Conservation (phyloP, 2,329 filamentous ascomycete species). For the Coniella vitis region DNA sequence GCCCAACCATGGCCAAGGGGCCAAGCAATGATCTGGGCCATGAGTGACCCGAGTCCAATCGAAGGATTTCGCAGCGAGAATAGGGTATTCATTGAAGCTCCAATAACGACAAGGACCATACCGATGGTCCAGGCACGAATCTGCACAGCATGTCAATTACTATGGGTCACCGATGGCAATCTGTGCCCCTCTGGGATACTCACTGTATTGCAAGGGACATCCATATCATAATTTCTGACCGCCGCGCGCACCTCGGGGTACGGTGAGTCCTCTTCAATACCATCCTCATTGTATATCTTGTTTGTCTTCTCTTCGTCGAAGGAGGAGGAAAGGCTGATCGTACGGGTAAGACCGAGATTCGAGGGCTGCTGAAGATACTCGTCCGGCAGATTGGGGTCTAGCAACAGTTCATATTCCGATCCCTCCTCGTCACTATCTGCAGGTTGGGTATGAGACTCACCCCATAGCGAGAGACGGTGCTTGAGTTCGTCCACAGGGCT, state of each 20-base stretch:
- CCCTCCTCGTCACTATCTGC: slow-evolving; percentile 36
- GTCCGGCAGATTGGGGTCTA: slow-evolving; percentile 45
- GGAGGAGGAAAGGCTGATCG: slow-evolving; percentile 15
- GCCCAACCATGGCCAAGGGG: slow-evolving; percentile 58
- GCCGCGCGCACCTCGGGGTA: slow-evolving; percentile 61
- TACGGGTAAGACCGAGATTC: slow-evolving; percentile 5
- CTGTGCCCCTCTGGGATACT: slow-evolving; percentile 24
- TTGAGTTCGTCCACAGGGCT: slow-evolving; percentile 28
- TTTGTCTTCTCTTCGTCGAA: slow-evolving; percentile 19
- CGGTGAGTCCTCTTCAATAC: slow-evolving; percentile 49
- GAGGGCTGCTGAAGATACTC: slow-evolving; percentile 32
- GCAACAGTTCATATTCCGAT: slow-evolving; percentile 49
- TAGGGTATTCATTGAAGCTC: slow-evolving; percentile 56
- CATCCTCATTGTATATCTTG: slow-evolving; percentile 27
- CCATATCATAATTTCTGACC: slow-evolving; percentile 58
- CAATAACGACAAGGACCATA: slow-evolving; percentile 46
- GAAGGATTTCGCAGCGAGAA: slow-evolving; percentile 57
- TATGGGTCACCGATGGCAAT: too few species aligned
- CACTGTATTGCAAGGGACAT: slow-evolving; percentile 59
- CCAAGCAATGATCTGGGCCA: slow-evolving; percentile 59
- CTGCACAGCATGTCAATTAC: slow-evolving; percentile 1
- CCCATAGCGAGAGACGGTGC: slow-evolving; percentile 34
- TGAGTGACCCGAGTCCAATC: slow-evolving; percentile 53
- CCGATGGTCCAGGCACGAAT: slow-evolving; percentile 54
- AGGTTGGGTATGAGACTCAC: slow-evolving; percentile 30